Evolutionary conservation across 352 stramenopile species (phyloP).

Genomic region (Pythium plurisporium): DNA sequence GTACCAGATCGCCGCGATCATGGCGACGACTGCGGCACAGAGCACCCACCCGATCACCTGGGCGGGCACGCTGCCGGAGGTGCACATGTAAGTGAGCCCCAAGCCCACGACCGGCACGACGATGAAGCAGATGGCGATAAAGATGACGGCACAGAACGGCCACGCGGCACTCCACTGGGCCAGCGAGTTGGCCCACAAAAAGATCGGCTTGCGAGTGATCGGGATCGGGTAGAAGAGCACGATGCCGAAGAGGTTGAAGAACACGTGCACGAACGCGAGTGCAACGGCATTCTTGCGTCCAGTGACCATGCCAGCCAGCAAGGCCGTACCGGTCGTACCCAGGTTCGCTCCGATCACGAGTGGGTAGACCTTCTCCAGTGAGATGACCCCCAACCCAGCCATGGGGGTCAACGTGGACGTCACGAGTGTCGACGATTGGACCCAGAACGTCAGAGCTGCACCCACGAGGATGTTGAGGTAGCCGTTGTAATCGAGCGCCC

Average conservation of each 20-base stretch:
- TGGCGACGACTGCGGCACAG: not conserved
- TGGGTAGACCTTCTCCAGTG: slow-evolving; percentile 86
- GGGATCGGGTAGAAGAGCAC: slow-evolving; percentile 91
- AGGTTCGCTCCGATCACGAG: slow-evolving; percentile 91
- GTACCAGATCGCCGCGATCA: slow-evolving; percentile 1
- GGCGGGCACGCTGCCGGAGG: slow-evolving; percentile 10
- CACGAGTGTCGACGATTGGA: slow-evolving; percentile 90
- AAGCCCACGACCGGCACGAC: slow-evolving; percentile 24
- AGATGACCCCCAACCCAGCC: slow-evolving; percentile 84
- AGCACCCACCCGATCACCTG: slow-evolving; percentile 13
- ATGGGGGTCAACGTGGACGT: slow-evolving; percentile 89
- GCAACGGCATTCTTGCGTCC: slow-evolving; percentile 73
- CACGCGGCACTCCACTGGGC: slow-evolving; percentile 58
- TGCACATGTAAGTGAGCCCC: slow-evolving; percentile 30
- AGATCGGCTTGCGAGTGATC: slow-evolving; percentile 73
- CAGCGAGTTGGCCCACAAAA: slow-evolving; percentile 65
- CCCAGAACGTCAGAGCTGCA: slow-evolving; percentile 74
- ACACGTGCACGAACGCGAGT: slow-evolving; percentile 89
- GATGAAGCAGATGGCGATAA: slow-evolving; percentile 45
- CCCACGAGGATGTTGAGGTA: slow-evolving; percentile 88
- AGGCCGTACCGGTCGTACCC: slow-evolving; percentile 83
- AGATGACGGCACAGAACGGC: slow-evolving; percentile 45
- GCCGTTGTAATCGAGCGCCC: slow-evolving; percentile 87
- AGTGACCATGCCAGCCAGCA: slow-evolving; percentile 85
- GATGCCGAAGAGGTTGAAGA: slow-evolving; percentile 90